Base-by-base conservation (phyloP, 257 asterid species). In the Penstemon barbatus region DNA sequence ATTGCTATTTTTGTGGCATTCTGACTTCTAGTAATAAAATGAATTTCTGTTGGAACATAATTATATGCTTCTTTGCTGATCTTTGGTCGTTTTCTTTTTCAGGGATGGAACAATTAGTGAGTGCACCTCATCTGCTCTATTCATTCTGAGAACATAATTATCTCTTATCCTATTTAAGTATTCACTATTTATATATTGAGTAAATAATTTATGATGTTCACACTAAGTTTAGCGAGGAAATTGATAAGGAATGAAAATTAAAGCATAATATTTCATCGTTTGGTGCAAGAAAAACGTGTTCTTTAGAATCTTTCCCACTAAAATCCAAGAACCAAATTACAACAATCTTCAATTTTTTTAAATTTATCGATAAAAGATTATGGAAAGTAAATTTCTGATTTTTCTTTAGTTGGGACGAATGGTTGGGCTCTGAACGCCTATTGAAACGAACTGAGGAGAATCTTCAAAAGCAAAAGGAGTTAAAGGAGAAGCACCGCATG, bases 21-120 rank as follows among this genome's bases (percentile, higher is more conserved):
- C 45, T 41, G 9, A 54, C 12, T 42, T 61, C 41, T 40, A 37
- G 11, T 57, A 25, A 18, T 48, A 40, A 43, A 38, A 71, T 63
- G 69, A 36, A 5, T 18, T 57, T 70, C 57, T 8, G 40, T n/a
- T 73, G 60, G 51, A 10, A 33, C 40, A 50, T 7, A 45, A 63
- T 54, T 18, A 39, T 69, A 25, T 44, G 4, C 48, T 66, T 45
- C 18, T 39, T 66, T 37, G 65, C 54, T 39, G 67, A 62, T 41
- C 5, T 3, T 61, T 42, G 44, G n/a, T 1, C 19, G 5, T 65
- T 12, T 69, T 38, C 10, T 66, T 75, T 71, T 83, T 84, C 92
- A 87, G 98, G 98, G 98, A 19, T 87, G 98, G 95, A 91, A 75
- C 55, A 84, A 87, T 79, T 77, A 55, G 98, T 89, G 83, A 85